Evolutionary conservation across 2,329 filamentous ascomycete species (phyloP).

Genomic region (Erysiphe pulchra): DNA sequence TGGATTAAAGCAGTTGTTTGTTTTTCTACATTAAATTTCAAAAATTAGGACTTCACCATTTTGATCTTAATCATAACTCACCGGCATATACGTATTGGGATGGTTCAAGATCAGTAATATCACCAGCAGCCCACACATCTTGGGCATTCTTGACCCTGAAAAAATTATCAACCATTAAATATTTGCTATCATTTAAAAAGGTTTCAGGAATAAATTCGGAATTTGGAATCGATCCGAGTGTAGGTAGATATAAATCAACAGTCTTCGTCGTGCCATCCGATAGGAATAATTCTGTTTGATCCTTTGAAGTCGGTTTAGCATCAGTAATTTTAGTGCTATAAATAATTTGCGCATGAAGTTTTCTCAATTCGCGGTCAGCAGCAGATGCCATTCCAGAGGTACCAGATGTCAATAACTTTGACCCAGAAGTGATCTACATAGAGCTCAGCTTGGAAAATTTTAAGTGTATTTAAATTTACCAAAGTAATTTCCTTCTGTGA

Average conservation of each 20-base stretch:
- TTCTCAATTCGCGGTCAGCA: conserved; percentile 23
- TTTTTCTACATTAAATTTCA: conserved; percentile 1
- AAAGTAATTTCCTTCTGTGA: conserved; percentile 10
- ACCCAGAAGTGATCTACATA: conserved; percentile 6
- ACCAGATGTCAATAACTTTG: conserved; percentile 4
- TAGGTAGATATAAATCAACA: conserved; percentile 31
- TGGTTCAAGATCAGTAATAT: conserved; percentile 7
- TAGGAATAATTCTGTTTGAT: conserved; percentile 23
- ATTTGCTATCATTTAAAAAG: conserved; percentile 20
- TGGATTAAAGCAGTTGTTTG: conserved; percentile 6
- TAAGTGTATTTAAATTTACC: conserved; percentile 1
- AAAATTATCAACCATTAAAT: conserved; percentile 24
- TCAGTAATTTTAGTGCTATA: conserved; percentile 18
- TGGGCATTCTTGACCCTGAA: conserved; percentile 20
- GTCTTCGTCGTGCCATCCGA: conserved; percentile 20
- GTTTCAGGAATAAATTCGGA: conserved; percentile 22
- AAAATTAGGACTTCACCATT: background rate
- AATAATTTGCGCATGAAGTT: conserved; percentile 24
- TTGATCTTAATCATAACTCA: background rate
- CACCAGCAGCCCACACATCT: conserved; percentile 10
- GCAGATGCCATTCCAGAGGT: conserved; percentile 6
- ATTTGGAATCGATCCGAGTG: conserved; percentile 28
- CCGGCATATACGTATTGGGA: conserved; percentile 6
- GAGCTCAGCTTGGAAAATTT: background rate
- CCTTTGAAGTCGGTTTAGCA: conserved; percentile 15